Conservation (phyloP, 2,329 filamentous ascomycete species). For the Didymella pinodella region DNA sequence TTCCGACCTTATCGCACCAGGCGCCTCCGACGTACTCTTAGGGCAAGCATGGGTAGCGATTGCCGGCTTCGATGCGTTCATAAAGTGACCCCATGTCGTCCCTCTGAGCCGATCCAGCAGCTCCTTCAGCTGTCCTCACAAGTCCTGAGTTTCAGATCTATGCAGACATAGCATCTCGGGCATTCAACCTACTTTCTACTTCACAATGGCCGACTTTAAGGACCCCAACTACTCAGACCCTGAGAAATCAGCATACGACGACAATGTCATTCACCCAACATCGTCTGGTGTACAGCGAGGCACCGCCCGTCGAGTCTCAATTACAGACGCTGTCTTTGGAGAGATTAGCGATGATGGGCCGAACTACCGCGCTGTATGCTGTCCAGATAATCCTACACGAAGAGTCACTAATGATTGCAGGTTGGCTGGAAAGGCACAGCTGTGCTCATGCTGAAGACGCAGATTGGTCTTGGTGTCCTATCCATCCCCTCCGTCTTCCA, state of each 20-base stretch:
- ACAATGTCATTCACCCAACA: constrained; percentile 9
- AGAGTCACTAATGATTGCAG: constrained; percentile 45
- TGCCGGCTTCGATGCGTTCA: constrained; percentile 1
- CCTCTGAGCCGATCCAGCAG: neutral
- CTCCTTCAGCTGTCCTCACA: constrained; percentile 1
- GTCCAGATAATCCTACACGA: neutral
- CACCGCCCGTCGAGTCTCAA: constrained; percentile 15
- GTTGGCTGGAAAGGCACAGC: constrained; percentile 40
- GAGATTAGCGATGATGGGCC: constrained; percentile 56
- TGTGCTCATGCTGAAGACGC: constrained; percentile 44
- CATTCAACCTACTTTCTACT: neutral
- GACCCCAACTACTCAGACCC: constrained; percentile 6
- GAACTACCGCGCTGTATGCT: constrained; percentile 60
- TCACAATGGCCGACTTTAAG: constrained; percentile 17
- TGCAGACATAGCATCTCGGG: neutral
- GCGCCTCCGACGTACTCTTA: constrained; percentile 1
- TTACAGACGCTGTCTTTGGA: constrained; percentile 59
- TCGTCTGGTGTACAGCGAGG: constrained; percentile 13
- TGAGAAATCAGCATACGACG: constrained; percentile 9
- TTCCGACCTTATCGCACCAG: constrained; percentile 12
- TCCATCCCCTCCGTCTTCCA: constrained; percentile 59
- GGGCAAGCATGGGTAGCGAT: constrained; percentile 8
- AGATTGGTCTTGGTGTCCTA: constrained; percentile 55
- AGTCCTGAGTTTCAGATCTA: neutral
- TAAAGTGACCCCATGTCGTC: constrained; percentile 3